phyloP scores from a whole-genome alignment of 2,329 filamentous ascomycete species.

The Coleophoma crateriformis region DNA sequence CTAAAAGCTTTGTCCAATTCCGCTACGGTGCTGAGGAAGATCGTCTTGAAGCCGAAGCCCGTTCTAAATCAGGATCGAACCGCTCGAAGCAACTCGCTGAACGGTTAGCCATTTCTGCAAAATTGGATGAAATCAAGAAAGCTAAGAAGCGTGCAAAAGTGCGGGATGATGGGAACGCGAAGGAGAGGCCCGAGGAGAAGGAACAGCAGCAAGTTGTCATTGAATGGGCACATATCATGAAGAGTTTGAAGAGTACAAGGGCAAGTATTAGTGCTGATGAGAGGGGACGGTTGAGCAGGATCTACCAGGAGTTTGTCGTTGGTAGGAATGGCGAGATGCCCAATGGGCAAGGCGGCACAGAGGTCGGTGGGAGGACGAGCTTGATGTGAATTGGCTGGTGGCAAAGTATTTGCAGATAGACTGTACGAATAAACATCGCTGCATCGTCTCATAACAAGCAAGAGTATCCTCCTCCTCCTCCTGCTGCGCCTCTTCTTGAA shows the following conservation, averaged over 20 bases:
- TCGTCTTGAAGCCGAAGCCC: conserved; percentile 31
- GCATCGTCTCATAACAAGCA: too few relatives aligned
- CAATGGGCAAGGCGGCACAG: conserved; percentile 83
- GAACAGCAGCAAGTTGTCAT: conserved; percentile 69
- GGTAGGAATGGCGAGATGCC: conserved; percentile 93
- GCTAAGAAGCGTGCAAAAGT: conserved; percentile 43
- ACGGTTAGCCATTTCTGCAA: conserved; percentile 72
- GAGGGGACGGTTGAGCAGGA: conserved; percentile 64
- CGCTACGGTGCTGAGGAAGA: conserved; percentile 64
- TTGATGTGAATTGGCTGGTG: conserved; percentile 60
- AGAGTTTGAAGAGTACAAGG: conserved; percentile 70
- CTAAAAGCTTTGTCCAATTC: conserved; percentile 67
- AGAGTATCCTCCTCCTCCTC: too few relatives aligned
- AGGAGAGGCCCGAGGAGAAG: conserved; percentile 31
- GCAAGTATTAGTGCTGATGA: conserved; percentile 80
- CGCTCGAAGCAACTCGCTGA: conserved; percentile 60
- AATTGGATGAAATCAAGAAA: conserved; percentile 73
- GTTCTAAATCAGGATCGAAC: conserved; percentile 38
- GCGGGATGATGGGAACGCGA: conserved; percentile 14
- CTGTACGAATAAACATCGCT: too few relatives aligned
- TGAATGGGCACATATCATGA: conserved; percentile 75
- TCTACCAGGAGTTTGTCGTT: conserved; percentile 90
- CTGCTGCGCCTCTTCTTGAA: too few relatives aligned
- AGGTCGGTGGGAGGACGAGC: conserved; percentile 87
- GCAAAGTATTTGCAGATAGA: too few relatives aligned